phyloP scores from a whole-genome alignment of 2,329 filamentous ascomycete species.

The Stachybotrys echinatus region DNA sequence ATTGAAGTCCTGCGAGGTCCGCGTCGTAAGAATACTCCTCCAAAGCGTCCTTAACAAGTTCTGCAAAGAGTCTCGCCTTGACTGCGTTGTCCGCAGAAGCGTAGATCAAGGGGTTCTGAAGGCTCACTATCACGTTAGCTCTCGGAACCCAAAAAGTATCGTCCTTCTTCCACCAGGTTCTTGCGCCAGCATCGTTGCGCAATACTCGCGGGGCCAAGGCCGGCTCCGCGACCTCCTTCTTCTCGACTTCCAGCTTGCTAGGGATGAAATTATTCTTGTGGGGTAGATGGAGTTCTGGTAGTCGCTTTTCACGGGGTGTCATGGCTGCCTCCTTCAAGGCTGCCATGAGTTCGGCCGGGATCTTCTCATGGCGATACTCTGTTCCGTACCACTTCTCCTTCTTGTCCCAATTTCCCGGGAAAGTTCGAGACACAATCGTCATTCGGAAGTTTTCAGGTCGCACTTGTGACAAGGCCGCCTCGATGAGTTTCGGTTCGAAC shows the following conservation, averaged over 20 bases:
- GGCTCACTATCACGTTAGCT: conserved; percentile 76
- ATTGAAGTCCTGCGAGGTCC: conserved; percentile 83
- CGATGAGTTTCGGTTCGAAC: conserved; percentile 75
- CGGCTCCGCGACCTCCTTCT: conserved; percentile 78
- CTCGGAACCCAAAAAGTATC: conserved; percentile 98
- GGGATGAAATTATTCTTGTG: conserved; percentile 96
- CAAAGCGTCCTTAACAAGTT: conserved; percentile 81
- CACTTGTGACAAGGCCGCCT: conserved; percentile 66
- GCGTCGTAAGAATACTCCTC: conserved; percentile 96
- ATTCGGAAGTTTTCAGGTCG: conserved; percentile 87
- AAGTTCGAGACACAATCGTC: conserved; percentile 75
- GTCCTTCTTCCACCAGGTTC: conserved; percentile 97
- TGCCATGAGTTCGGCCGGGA: conserved; percentile 68
- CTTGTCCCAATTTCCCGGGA: conserved; percentile 76
- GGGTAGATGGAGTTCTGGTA: conserved; percentile 74
- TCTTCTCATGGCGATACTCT: conserved; percentile 79
- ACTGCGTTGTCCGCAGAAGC: conserved; percentile 73
- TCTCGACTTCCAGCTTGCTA: conserved; percentile 87
- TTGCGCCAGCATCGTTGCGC: conserved; percentile 72
- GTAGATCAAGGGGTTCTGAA: conserved; percentile 74
- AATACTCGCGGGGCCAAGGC: conserved; percentile 73
- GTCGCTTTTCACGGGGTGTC: conserved; percentile 51
- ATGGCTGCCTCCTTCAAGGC: conserved; percentile 63
- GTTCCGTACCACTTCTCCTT: conserved; percentile 98
- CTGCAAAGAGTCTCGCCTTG: conserved; percentile 74